phyloP scores from a whole-genome alignment of 2,329 filamentous ascomycete genomes.

The Pestalotiopsis sp. region DNA sequence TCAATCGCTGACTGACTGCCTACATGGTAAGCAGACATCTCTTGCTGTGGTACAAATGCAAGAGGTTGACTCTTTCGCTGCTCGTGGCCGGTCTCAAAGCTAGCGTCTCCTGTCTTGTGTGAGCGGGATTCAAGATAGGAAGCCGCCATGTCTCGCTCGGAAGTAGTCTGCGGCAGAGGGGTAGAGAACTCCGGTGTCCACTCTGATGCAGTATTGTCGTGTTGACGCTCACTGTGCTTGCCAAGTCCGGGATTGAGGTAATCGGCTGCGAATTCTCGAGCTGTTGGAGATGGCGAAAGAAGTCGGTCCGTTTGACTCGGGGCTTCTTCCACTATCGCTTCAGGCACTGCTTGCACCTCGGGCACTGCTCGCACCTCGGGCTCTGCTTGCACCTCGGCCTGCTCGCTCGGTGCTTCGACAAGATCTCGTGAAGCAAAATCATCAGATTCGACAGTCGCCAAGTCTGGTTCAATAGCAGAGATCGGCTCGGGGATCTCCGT shows the following conservation, averaged over 20 bases:
- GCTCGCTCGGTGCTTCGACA: neutral
- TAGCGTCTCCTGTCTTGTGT: conserved; percentile 4
- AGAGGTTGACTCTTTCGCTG: conserved; percentile 12
- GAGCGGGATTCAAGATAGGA: conserved; percentile 22
- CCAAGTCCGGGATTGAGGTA: conserved; percentile 20
- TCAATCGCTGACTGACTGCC: conserved; percentile 11
- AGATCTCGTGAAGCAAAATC: conserved; percentile 21
- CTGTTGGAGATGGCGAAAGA: conserved; percentile 13
- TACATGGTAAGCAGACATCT: conserved; percentile 22
- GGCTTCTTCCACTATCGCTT: neutral
- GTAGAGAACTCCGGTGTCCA: neutral
- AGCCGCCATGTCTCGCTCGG: conserved; percentile 5
- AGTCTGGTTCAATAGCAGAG: conserved; percentile 25
- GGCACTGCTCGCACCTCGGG: neutral
- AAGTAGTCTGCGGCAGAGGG: neutral
- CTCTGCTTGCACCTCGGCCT: neutral
- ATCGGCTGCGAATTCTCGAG: conserved; percentile 23
- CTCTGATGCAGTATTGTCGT: neutral
- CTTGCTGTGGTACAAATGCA: conserved; percentile 19
- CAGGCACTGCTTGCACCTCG: neutral
- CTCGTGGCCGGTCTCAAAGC: neutral
- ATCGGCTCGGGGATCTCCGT: conserved; percentile 29
- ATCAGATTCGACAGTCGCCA: conserved; percentile 27
- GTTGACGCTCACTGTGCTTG: neutral
- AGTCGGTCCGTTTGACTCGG: conserved; percentile 2